These are phyloP conservation scores for Leersia perrieri DNA, from an alignment of 176 grass and related monocot genomes.

Conservation along the genomic window DNA sequence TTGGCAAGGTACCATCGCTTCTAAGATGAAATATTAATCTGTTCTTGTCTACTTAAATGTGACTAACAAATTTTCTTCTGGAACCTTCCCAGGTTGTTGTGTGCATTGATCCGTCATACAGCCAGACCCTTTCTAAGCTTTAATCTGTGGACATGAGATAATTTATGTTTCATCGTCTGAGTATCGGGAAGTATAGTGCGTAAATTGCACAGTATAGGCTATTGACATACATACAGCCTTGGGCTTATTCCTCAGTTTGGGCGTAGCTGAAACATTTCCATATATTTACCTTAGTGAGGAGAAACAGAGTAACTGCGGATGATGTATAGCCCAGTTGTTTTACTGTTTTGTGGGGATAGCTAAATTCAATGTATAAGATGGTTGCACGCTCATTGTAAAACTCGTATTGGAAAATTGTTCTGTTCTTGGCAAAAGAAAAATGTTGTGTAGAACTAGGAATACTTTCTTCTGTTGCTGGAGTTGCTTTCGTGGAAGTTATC, in stretches of 20 bases:
- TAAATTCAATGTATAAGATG: neutral
- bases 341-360: neutral
- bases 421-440: no score
- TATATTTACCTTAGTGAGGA: neutral
- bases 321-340: neutral
- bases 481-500: neutral
- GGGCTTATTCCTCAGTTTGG: neutral
- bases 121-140: slow-evolving; percentile 52
- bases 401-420: neutral
- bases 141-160: slow-evolving; percentile 11
- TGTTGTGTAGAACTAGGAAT: neutral
- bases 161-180: neutral
- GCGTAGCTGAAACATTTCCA: neutral
- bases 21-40: neutral
- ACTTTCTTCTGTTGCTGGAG: neutral
- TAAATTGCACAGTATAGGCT: neutral
- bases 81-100: slow-evolving; percentile 68
- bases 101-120: slow-evolving; percentile 75
- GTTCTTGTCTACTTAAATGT: neutral
- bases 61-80: neutral
- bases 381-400: neutral
- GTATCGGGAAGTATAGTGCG: neutral
- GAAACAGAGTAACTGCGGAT: neutral
- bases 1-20: slow-evolving; percentile 73
- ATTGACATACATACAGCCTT: neutral